Evolutionary conservation across 2,329 filamentous ascomycete species (phyloP), one percentile per base, ranked within the genome.

Genomic region (Fusarium nodosum): DNA sequence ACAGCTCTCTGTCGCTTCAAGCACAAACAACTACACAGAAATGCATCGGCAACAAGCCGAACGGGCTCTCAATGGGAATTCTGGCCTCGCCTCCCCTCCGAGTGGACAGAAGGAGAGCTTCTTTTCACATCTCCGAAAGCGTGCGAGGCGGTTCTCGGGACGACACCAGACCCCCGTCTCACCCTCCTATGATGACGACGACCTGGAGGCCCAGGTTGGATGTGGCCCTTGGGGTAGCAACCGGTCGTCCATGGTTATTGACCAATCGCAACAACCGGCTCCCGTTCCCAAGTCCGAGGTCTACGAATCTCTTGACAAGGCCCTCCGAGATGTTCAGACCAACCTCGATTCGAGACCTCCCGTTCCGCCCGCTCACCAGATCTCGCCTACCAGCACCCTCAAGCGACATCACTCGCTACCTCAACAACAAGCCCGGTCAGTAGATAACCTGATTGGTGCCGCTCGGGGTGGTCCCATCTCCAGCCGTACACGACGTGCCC

Each of bases 91-190:
- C 18, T 96, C 93, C 8, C 93, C 94, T 6, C 89, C 91, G 0
- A 90, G 87, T 74, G 92, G 88, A 20, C 92, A 94, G 59, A 97
- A 97, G 77, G 96, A 99, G 79, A 93, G 96, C 79, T 99, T 99
- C 84, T 99, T 99, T 82, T 98, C 96, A 1, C 96, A 99, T 78
- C 86, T 99, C 10, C 89, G 96, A 59, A 99, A 99, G 81, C 91
- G 95, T 53, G 96, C 97, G 30, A 89, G 96, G 72, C 88, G 96
- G 72, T 90, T 99, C 64, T 99, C 96, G 28, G 96, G 96, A 47
- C 90, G 95, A 60, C 94, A 97, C 76, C 93, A 95, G 77, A 90
- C 90, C 16, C 91, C 93, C 10, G 88, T 91, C 61, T 93, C 93
- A 20, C 91, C 93, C 11, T 88, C 87, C 44, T 90, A 90, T 57